Evolutionary conservation across 2,329 filamentous ascomycete genomes (phyloP).

Genomic region (Tetracladium maxilliforme): DNA sequence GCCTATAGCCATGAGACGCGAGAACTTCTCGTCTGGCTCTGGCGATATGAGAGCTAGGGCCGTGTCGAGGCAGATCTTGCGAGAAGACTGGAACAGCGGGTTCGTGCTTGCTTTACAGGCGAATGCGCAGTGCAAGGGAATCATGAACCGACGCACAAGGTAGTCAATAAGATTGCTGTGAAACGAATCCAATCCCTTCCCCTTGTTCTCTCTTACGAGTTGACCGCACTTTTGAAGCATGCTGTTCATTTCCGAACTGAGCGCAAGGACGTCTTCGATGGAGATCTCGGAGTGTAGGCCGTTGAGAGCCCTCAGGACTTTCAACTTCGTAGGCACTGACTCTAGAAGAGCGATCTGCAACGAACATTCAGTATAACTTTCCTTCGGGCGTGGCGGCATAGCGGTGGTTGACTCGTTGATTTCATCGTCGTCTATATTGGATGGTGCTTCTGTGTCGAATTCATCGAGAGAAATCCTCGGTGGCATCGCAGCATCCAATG

Average conservation of each 20-base stretch:
- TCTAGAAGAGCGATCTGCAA: slow-evolving; percentile 28
- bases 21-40: too few relatives aligned
- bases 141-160: slow-evolving; percentile 35
- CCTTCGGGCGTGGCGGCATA: slow-evolving; percentile 7
- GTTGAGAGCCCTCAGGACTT: slow-evolving; percentile 29
- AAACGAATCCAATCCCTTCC: slow-evolving; percentile 12
- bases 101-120: slow-evolving; percentile 23
- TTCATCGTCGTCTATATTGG: slow-evolving; percentile 35
- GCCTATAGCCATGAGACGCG: too few relatives aligned
- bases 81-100: slow-evolving; percentile 32
- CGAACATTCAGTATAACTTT: slow-evolving; percentile 30
- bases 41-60: slow-evolving; percentile 15
- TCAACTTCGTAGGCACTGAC: slow-evolving; percentile 26
- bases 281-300: slow-evolving; percentile 24
- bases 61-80: slow-evolving; percentile 28
- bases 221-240: slow-evolving; percentile 9
- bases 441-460: slow-evolving; percentile 33
- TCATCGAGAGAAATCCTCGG: slow-evolving; percentile 23
- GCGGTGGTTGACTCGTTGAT: slow-evolving; percentile 20
- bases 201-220: slow-evolving; percentile 8
- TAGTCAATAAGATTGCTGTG: slow-evolving; percentile 32
- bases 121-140: slow-evolving; percentile 36
- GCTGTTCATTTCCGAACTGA: slow-evolving; percentile 23
- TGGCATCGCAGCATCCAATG: slow-evolving; percentile 22
- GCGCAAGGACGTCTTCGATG: slow-evolving; percentile 30